These are phyloP conservation scores for Gigaspora rosea DNA, from an alignment of 192 early-diverging fungal species.

Conservation along the genomic window DNA sequence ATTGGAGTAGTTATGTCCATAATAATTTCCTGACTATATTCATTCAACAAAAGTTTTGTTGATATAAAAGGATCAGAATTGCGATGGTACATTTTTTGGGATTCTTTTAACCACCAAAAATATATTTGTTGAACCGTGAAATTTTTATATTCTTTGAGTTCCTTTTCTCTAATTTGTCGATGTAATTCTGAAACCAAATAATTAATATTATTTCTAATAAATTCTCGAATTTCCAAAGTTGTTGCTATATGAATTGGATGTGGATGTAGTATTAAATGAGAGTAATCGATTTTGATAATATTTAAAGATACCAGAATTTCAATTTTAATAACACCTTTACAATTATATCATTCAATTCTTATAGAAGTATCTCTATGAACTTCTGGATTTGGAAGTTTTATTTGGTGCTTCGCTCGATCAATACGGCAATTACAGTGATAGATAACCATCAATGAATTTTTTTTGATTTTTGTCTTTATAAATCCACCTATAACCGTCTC, in stretches of 20 bases:
- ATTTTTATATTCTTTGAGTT: constrained; percentile 7
- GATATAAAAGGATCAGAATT: not conserved
- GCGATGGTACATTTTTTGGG: not conserved
- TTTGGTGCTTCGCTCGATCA: not conserved
- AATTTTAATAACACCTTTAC: not conserved
- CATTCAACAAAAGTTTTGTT: not conserved
- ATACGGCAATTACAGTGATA: not conserved
- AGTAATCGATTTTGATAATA: not conserved
- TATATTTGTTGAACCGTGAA: constrained; percentile 4
- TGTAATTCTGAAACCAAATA: not conserved
- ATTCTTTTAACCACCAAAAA: constrained; percentile 2
- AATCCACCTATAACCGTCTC: not conserved
- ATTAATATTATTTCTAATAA: constrained; percentile 2
- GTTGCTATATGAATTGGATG: not conserved
- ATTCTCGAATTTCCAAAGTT: not conserved
- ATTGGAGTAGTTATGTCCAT: not conserved
- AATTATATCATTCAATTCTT: not conserved
- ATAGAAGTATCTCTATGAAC: not conserved
- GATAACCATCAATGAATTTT: not conserved
- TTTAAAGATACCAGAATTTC: not conserved
- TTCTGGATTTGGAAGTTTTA: not conserved
- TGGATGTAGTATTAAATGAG: not conserved
- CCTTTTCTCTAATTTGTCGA: not conserved
- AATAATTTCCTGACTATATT: not conserved
- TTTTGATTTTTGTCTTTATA: not conserved